A percentile compares a stretch with the other conserved stretches of the same genome.
These are phyloP conservation scores for Passiflora organensis DNA, from an alignment of 345 rosid species.

Conservation along the genomic window DNA sequence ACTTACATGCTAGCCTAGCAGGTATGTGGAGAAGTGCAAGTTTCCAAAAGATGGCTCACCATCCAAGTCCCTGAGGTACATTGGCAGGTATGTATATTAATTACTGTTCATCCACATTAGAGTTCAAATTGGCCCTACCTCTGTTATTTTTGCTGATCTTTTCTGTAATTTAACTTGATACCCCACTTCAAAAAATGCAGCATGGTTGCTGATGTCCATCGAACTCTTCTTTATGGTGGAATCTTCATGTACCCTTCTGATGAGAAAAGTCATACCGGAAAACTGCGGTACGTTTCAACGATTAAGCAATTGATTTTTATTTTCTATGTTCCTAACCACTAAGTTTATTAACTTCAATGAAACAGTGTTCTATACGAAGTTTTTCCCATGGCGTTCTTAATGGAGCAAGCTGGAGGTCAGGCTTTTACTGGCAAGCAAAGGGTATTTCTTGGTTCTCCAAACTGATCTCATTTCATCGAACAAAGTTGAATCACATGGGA, in stretches of 20 bases:
- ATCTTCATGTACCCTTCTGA: constrained; percentile 94
- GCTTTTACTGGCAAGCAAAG: constrained; percentile 80
- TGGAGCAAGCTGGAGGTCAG: constrained; percentile 98
- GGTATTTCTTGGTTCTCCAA: constrained; percentile 36
- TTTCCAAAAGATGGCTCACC: constrained; percentile 86
- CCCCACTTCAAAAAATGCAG: constrained; percentile 25
- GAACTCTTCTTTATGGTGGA: constrained; percentile 92
- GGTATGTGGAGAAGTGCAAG: constrained; percentile 94
- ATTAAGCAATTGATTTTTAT: no score
- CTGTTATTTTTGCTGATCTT: no score
- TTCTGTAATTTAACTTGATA: no score
- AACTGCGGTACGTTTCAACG: constrained; percentile 72
- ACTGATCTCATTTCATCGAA: no score
- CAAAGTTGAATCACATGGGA: no score
- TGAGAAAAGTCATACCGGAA: constrained; percentile 88
- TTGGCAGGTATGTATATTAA: constrained; percentile 83
- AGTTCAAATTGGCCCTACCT: no score
- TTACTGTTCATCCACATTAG: no score
- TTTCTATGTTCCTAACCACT: no score
- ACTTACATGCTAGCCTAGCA: constrained; percentile 16
- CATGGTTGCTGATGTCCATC: constrained; percentile 99
- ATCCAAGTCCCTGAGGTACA: constrained; percentile 81
- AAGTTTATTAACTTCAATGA: no score
- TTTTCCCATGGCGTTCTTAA: constrained; percentile 91
- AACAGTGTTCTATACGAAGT: constrained; percentile 88